Evolutionary conservation across 2,329 filamentous ascomycete species (phyloP).

Genomic region (Exophiala sp.): DNA sequence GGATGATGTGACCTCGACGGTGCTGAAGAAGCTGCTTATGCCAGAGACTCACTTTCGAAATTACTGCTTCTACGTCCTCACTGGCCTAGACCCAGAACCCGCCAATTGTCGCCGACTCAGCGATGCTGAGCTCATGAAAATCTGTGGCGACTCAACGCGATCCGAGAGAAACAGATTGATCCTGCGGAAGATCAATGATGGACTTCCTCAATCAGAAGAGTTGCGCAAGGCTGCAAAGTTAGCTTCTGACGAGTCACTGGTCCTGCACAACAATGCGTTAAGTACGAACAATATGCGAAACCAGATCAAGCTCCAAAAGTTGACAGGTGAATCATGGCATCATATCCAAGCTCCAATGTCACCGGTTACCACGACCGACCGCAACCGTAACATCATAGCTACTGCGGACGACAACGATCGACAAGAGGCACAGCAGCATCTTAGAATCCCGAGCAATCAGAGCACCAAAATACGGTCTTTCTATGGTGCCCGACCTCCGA

Average conservation of each 20-base stretch:
- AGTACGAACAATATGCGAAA: slow-evolving; percentile 67
- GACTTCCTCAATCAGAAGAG: slow-evolving; percentile 83
- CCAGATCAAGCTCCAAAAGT: slow-evolving; percentile 81
- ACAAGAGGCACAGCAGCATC: slow-evolving; percentile 30
- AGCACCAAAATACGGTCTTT: slow-evolving; percentile 56
- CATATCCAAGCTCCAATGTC: slow-evolving; percentile 84
- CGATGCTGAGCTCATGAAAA: slow-evolving; percentile 83
- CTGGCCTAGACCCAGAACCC: slow-evolving; percentile 78
- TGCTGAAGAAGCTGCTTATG: slow-evolving; percentile 80
- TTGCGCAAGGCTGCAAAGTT: slow-evolving; percentile 84
- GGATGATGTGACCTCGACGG: slow-evolving; percentile 88
- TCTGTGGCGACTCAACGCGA: slow-evolving; percentile 80
- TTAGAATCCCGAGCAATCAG: slow-evolving; percentile 25
- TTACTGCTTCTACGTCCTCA: slow-evolving; percentile 94
- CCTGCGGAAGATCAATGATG: slow-evolving; percentile 84
- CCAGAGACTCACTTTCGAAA: slow-evolving; percentile 89
- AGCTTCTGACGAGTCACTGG: slow-evolving; percentile 79
- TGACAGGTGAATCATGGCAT: slow-evolving; percentile 83
- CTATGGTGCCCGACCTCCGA: slow-evolving; percentile 87
- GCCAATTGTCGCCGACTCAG: slow-evolving; percentile 75
- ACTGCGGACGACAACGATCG: slow-evolving; percentile 49
- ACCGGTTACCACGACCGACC: slow-evolving; percentile 51
- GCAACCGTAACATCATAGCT: slow-evolving; percentile 34
- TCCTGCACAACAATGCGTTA: slow-evolving; percentile 63
- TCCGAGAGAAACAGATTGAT: slow-evolving; percentile 89